Base-by-base conservation (phyloP, 306 rosid species). In the Psophocarpus tetragonolobus region DNA sequence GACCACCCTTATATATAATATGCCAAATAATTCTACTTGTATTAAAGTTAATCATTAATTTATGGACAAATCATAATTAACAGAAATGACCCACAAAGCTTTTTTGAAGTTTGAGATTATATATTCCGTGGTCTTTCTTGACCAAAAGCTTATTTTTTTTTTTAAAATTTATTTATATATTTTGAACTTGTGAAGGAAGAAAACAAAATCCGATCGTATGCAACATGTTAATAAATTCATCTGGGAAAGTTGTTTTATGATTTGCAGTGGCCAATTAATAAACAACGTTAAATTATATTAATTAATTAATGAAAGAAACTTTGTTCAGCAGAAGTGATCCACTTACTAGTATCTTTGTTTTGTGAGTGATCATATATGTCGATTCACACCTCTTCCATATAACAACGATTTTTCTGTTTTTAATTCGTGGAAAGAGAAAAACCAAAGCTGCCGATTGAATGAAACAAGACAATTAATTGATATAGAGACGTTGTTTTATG, bases 181-280 rank as follows among this genome's bases (percentile, higher is more conserved):
- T n/a, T n/a, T n/a, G n/a, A n/a, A n/a, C n/a, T n/a, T 66, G 47
- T 41, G 70, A 79, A 68, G 76, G 71, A 79, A 50, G 39, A 71
- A 75, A 74, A 79, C 77, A 74, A 74, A 83, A 74, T 39, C n/a
- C 66, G 78, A 62, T 42, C 14, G 67, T 45, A 38, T 47, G 56
- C 15, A 75, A 27, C 48, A 41, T 20, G n/a, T 67, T 69, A 68
- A 60, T 79, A 68, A 83, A 68, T 83, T 78, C 69, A 58, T 65
- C 14, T 45, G 26, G 5, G 56, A 67, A 83, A 83, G 83, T 66
- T 10, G 80, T 54, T 71, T 82, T 54, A 14, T 77, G 86, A 47
- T 82, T 82, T 82, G 71, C 38, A 78, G 77, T 66, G 83, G n/a
- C 61, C 67, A 78, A 78, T 73, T 78, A 79, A 71, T 76, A 45